phyloP scores from a whole-genome alignment of 768 basidiomycete species.

The Amanita inopinata region DNA sequence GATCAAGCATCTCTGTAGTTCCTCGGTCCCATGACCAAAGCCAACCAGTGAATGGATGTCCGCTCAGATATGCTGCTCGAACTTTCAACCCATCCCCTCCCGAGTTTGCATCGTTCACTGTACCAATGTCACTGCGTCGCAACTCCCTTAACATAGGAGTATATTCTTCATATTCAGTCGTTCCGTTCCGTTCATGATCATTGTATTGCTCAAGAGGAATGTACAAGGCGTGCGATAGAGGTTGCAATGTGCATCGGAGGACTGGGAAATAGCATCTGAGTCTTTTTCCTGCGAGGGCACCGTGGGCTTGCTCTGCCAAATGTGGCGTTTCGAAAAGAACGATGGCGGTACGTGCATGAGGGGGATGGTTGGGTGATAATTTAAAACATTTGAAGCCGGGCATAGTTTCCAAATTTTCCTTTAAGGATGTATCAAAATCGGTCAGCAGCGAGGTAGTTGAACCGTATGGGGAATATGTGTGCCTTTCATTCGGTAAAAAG shows the following conservation, averaged over 20 bases:
- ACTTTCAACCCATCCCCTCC: neutral
- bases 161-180: neutral
- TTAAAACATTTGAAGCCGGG: too few relatives aligned
- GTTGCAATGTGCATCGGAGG: constrained; percentile 34
- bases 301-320: constrained; percentile 30
- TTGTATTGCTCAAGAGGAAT: constrained; percentile 39
- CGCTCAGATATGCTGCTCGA: neutral
- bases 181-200: constrained; percentile 23
- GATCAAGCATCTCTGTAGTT: constrained; percentile 1
- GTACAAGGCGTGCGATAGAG: constrained; percentile 38
- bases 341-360: constrained; percentile 18
- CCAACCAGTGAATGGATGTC: constrained; percentile 1
- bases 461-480: too few relatives aligned
- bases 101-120: neutral
- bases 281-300: constrained; percentile 23
- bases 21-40: neutral
- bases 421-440: too few relatives aligned
- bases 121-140: too few relatives aligned
- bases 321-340: constrained; percentile 42
- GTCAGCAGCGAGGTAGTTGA: too few relatives aligned
- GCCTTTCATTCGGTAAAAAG: too few relatives aligned
- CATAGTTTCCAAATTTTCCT: too few relatives aligned
- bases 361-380: too few relatives aligned
- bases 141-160: too few relatives aligned
- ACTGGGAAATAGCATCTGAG: constrained; percentile 21